Percentiles rank a stretch among this genome's conserved stretches.
Conservation (phyloP, 139 green algal genomes). For the Closterium sp. region DNA sequence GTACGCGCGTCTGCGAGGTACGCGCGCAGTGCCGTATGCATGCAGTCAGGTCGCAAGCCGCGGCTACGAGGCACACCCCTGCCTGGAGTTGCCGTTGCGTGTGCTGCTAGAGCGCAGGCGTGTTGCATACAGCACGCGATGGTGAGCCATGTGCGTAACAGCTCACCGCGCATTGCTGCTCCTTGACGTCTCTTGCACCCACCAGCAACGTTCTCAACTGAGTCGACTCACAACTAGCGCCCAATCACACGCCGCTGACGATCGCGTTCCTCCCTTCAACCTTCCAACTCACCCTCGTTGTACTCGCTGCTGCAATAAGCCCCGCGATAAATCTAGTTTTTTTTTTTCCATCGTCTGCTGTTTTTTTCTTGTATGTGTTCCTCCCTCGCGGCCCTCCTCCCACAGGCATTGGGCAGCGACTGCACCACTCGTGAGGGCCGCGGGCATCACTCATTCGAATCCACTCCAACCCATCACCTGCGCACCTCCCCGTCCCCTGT, state of each 20-base stretch:
- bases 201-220: background rate
- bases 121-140: too few species aligned
- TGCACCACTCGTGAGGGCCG: background rate
- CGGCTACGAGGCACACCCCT: background rate
- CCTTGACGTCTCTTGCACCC: too few species aligned
- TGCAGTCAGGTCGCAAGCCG: background rate
- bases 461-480: background rate
- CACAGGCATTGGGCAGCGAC: background rate
- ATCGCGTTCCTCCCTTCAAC: background rate
- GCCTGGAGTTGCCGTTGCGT: background rate
- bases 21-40: background rate
- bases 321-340: too few species aligned
- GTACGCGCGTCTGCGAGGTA: background rate
- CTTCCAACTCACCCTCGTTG: too few species aligned
- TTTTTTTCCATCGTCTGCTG: too few species aligned
- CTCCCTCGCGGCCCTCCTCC: too few species aligned
- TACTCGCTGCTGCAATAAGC: too few species aligned
- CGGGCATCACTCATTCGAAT: background rate
- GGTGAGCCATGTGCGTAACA: too few species aligned
- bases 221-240: background rate
- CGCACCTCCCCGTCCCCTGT: background rate
- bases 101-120: too few species aligned
- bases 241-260: background rate
- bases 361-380: conserved; percentile 5
- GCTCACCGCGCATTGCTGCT: too few species aligned